These are phyloP conservation scores for Epichloe festucae DNA, from an alignment of 2,329 filamentous ascomycete species.

Conservation along the genomic window DNA sequence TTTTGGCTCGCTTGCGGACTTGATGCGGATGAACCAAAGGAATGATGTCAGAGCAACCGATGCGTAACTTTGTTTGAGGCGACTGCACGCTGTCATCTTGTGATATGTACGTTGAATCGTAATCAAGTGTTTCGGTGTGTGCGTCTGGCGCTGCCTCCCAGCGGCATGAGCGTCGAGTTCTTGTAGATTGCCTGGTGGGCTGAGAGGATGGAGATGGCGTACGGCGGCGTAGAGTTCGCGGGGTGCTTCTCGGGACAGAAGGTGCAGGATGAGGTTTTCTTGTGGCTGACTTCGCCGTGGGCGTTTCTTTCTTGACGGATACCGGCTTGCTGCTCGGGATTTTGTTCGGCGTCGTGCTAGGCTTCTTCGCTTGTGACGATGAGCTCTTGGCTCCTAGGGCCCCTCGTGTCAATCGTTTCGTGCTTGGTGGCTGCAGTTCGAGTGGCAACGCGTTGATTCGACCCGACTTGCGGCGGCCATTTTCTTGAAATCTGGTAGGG, in stretches of 20 bases:
- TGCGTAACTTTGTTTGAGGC: conserved; percentile 36
- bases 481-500: conserved; percentile 70
- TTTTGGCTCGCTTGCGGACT: conserved; percentile 37
- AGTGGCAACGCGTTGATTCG: conserved; percentile 46
- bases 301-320: conserved; percentile 13
- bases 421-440: conserved; percentile 35
- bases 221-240: conserved; percentile 24
- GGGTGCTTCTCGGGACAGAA: conserved; percentile 15
- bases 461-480: conserved; percentile 56
- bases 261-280: conserved; percentile 13
- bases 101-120: conserved; percentile 7
- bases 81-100: conserved; percentile 18
- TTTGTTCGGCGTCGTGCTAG: conserved; percentile 17
- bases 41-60: conserved; percentile 26
- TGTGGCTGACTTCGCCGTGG: conserved; percentile 18
- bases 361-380: conserved; percentile 21
- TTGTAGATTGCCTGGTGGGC: conserved; percentile 26
- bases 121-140: conserved; percentile 6
- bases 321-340: conserved; percentile 15
- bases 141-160: conserved; percentile 17
- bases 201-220: conserved; percentile 28
- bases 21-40: conserved; percentile 49
- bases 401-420: conserved; percentile 39
- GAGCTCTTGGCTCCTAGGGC: conserved; percentile 16
- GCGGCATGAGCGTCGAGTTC: conserved; percentile 31